Evolutionary conservation across 1,139 yeast genomes (phyloP), one percentile per base, ranked within the genome.

Genomic region (Magnusiomyces suaveolens): DNA sequence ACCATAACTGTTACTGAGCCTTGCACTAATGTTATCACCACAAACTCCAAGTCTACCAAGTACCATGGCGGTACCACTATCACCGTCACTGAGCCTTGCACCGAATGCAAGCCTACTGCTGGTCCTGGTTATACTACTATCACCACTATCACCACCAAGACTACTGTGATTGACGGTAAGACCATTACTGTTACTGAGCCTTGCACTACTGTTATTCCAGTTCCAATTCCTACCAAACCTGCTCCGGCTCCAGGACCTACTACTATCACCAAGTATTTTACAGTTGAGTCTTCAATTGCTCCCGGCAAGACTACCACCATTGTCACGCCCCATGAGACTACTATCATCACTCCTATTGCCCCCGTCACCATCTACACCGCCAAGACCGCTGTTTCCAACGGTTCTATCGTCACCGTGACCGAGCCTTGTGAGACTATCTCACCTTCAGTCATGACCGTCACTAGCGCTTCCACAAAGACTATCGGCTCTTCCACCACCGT

Each of bases 11-110:
- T 54, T 20, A 54, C 56, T 21, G 56, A 54, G 46, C 54, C 56
- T 24, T 54, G 56, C 44, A 43, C 46, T 4, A 50, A 48, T 24
- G 52, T 55, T 24, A 53, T 52, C 44, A 55, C 57, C 47, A 55
- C n/a, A 8, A 39, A 46, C 18, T 18, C n/a, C 23, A 18, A 14
- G 23, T 20, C 23, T n/a, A 46, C 48, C 39, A 18, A 21, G 23
- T 26, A 26, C 39, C 23, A 26, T 21, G 48, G 48, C 10, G 48
- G 48, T 18, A 32, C 16, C 25, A 48, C 53, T 12, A 50, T 52
- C 24, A 55, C 57, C 20, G 57, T 55, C 46, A 52, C 55, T 43
- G 57, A 52, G 48, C 57, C 57, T 23, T 52, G 55, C 25, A 43
- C 8, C 8, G 50, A 44, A 32, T 25, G 18, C 29, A 21, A 38